Evolutionary conservation across 2,329 filamentous ascomycete genomes (phyloP).

Genomic region (Periconia macrospinosa): DNA sequence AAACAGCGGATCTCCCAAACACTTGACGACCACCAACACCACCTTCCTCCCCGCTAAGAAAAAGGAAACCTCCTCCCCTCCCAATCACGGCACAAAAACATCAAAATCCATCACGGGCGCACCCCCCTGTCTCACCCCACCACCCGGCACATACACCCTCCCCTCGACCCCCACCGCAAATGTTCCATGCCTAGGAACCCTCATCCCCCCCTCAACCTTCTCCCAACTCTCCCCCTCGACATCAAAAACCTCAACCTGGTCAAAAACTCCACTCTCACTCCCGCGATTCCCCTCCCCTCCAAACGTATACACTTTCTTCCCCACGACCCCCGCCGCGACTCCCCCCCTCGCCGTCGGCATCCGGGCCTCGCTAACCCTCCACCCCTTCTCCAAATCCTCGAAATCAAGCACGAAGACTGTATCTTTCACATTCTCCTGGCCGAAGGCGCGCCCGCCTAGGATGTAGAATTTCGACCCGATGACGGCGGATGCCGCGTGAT

Average conservation of each 20-base stretch:
- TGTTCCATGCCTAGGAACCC: slow-evolving; percentile 16
- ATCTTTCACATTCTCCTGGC: slow-evolving; percentile 16
- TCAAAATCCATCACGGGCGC: slow-evolving; percentile 11
- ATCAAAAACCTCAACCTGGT: slow-evolving; percentile 26
- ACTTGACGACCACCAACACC: no score
- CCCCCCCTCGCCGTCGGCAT: slow-evolving; percentile 32
- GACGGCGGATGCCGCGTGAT: slow-evolving; percentile 29
- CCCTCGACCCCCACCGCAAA: slow-evolving; percentile 13
- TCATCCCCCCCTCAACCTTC: slow-evolving; percentile 15
- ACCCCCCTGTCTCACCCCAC: slow-evolving; percentile 8
- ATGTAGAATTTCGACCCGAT: slow-evolving; percentile 26
- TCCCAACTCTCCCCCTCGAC: slow-evolving; percentile 18
- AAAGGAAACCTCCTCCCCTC: neutral
- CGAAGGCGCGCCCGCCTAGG: slow-evolving; percentile 22
- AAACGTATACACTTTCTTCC: slow-evolving; percentile 26
- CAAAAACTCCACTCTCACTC: slow-evolving; percentile 18
- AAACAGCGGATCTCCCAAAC: no score
- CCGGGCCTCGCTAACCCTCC: slow-evolving; percentile 13
- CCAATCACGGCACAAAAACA: neutral
- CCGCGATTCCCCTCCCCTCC: slow-evolving; percentile 27
- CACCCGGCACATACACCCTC: slow-evolving; percentile 18
- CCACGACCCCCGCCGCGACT: slow-evolving; percentile 19
- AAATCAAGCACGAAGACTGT: slow-evolving; percentile 29
- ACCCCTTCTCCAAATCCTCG: slow-evolving; percentile 18
- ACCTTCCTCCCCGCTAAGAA: no score